Evolutionary conservation across 140 eudicot species (phyloP), one percentile per base, ranked within the genome.

Genomic region (Ambrosia hybrid): DNA sequence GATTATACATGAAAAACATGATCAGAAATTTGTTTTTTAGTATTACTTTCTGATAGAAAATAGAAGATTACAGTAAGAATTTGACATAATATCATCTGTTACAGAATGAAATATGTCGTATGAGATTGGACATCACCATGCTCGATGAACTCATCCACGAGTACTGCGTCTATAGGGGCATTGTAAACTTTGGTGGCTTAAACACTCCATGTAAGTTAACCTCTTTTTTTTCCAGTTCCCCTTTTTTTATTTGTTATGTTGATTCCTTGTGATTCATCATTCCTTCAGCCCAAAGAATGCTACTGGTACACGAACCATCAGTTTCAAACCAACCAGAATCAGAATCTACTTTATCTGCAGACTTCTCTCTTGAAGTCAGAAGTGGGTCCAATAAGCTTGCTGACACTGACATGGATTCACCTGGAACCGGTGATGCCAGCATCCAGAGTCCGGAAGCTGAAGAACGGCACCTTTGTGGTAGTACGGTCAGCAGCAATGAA

Each of bases 101-200:
- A 66, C 95, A 94, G 99, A 94, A 94, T 73, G 99, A 94, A 76
- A 81, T 91, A 68, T 88, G 99, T 75, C 87, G 99, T 72, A 91
- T 91, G 96, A 88, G 88, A 75, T 60, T 94, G 81, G 85, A 94
- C 67, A 58, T 79, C 11, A 81, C 92, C 41, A 33, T 86, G 82
- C 86, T 94, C 41, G 99, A 94, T 65, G 97, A 88, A 70, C 99
- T 94, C 58, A 88, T 94, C 73, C 97, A 69, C 17, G 99, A 94
- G 83, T 94, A 90, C 76, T 94, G 99, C 68, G 68, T 94, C 62
- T 94, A 94, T 52, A 86, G 99, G 82, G 97, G 99, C 76, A 90
- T 94, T 53, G 91, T 94, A 67, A 84, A 80, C 82, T 79, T 85
- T 73, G 82, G 80, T 77, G 65, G 74, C 11, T 26, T 61, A 39